Evolutionary conservation across 2,329 filamentous ascomycete species (phyloP).

Genomic region (Penicillium sp.): DNA sequence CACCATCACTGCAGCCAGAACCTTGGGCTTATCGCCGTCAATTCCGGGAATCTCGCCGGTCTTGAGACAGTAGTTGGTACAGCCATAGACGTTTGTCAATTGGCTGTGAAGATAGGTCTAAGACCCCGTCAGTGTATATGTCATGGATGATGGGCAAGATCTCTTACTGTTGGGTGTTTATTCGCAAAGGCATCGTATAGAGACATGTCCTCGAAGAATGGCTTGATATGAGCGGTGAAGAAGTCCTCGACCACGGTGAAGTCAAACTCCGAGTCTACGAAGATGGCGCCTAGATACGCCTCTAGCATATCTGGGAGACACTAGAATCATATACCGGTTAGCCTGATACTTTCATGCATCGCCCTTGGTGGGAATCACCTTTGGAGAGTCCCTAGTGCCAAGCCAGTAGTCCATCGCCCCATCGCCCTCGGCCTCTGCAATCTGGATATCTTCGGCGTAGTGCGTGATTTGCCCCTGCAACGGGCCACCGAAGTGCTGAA

Average conservation of each 20-base stretch:
- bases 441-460: slow-evolving; percentile 43
- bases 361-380: slow-evolving; percentile 26
- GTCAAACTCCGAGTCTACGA: slow-evolving; percentile 81
- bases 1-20: slow-evolving; percentile 70
- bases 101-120: slow-evolving; percentile 63
- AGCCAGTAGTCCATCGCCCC: slow-evolving; percentile 43
- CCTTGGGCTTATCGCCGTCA: slow-evolving; percentile 46
- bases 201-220: slow-evolving; percentile 79
- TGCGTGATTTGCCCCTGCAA: slow-evolving; percentile 46
- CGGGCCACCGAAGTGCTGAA: slow-evolving; percentile 49
- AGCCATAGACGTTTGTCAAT: slow-evolving; percentile 62
- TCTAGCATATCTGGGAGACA: slow-evolving; percentile 82
- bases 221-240: slow-evolving; percentile 67
- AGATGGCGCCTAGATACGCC: slow-evolving; percentile 81
- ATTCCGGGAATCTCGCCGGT: slow-evolving; percentile 43
- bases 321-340: slow-evolving; percentile 25
- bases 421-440: slow-evolving; percentile 29
- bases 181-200: slow-evolving; percentile 84
- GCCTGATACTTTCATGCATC: neutral
- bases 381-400: slow-evolving; percentile 40
- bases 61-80: slow-evolving; percentile 53
- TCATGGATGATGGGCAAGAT: neutral
- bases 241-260: slow-evolving; percentile 70
- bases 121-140: neutral
- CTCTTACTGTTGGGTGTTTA: slow-evolving; percentile 66